Evolutionary conservation across 495 filamentous ascomycete species (phyloP), one percentile per base, ranked within the genome.

Genomic region (Aspergillus panamensis): DNA sequence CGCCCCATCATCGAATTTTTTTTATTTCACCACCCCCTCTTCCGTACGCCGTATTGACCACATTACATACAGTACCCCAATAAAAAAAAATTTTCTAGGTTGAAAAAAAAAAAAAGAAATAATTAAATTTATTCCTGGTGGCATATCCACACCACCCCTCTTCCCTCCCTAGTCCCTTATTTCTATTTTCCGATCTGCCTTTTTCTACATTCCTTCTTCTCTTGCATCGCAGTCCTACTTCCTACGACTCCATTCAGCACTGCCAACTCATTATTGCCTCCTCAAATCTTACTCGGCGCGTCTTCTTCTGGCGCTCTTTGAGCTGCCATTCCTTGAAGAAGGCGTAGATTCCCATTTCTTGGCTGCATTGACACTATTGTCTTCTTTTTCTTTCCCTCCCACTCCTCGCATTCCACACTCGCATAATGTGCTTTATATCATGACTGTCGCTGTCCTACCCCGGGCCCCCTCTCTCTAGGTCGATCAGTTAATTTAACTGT

Each of bases 341-440:
- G 65, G 60, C 65, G 62, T 62, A 60, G 52, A 62, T 62, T 58
- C 60, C 55, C 54, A 53, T 47, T 39, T 65, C 65, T 67, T 67
- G 65, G 65, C 65, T 51, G 60, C 65, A 66, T 66, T 63, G 66
- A 70, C 57, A 48, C 57, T 63, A 63, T 66, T 64, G 66, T 60
- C 61, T 55, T 57, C 61, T 60, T 54, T 53, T 53, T 50, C 42
- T 19, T 45, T 32, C 64, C 58, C 50, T 58, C 59, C 25, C 31
- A 53, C 56, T 3, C 42, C 59, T 59, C 55, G 35, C 50, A 57
- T 57, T 47, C 54, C 57, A 60, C 37, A 56, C 48, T 3, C 48
- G 55, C 58, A 70, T 44, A 58, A 77, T 76, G 73, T 63, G 61
- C 57, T 75, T 50, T 69, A 77, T 77, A 78, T 78, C 70, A 71